Evolutionary conservation across 352 stramenopile genomes (phyloP), one percentile per base, ranked within the genome.

Genomic region (Phytophthora hibernalis): DNA sequence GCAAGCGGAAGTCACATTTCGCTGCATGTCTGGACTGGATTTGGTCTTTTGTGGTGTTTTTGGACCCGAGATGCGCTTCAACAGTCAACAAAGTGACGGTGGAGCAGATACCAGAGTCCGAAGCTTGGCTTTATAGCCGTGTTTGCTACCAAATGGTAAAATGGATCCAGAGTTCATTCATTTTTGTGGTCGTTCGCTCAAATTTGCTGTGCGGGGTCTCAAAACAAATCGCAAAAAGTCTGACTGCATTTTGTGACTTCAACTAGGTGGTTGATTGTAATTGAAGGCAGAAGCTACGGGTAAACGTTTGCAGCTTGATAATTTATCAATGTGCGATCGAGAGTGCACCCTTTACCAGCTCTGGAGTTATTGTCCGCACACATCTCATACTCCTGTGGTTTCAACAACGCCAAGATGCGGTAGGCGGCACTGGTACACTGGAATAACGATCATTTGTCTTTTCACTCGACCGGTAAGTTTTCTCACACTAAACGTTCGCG

Each of bases 341-440:
- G 16, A 3, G 3, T 44, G 20, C 30, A 20, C 42, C 21, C 20
- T 47, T 26, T 61, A 53, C 38, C 42, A 51, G 21, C n/a, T 54
- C 43, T 62, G 54, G 54, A 54, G 42, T 62, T 62, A 61, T 62
- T 48, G 21, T 15, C 21, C 20, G 18, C 16, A 15, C 54, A 20
- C 43, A 62, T 62, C 54, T 43, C 43, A 57, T 15, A 45, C 11
- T 52, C 15, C 12, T 38, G 52, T 16, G 9, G 2, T 30, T 49
- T 44, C 22, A 51, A 38, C 43, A 58, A 65, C 57, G 57, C 30
- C 57, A 49, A 43, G 11, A 65, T 52, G 45, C 35, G 52, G n/a
- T 24, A 44, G 33, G 35, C 57, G 50, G 21, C 11, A 26, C 44
- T 51, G 6, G 22, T 42, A 31, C 33, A 13, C n/a, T 16, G 13